Conservation (phyloP, 2,329 filamentous ascomycete genomes). For the Amesomyces nigricolor region DNA sequence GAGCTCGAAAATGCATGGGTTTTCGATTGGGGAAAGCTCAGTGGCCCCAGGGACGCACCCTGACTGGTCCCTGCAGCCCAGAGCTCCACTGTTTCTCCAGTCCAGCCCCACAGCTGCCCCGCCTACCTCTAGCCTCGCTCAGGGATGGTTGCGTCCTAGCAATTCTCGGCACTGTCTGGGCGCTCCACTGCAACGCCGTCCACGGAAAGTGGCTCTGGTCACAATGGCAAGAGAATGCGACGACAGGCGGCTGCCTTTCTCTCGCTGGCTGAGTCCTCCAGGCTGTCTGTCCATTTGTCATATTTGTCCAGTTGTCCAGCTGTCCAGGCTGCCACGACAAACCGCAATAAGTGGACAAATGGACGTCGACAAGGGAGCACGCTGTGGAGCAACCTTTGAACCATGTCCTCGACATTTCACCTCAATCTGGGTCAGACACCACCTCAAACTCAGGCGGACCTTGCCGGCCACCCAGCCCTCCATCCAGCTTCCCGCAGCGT, state of each 20-base stretch:
- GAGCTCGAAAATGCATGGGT: slow-evolving; percentile 1
- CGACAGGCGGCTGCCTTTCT: background rate
- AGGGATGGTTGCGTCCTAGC: slow-evolving; percentile 13
- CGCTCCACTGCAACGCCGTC: slow-evolving; percentile 11
- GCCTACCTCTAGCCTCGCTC: background rate
- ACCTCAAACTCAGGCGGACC: no score
- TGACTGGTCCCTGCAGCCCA: background rate
- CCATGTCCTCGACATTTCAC: no score
- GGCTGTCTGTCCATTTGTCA: no score
- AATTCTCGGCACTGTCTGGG: slow-evolving; percentile 6
- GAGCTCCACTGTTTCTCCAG: background rate
- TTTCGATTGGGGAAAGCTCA: slow-evolving; percentile 15
- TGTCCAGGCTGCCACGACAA: no score
- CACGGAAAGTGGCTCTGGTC: slow-evolving; percentile 20
- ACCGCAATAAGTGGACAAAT: no score
- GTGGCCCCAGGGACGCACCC: background rate
- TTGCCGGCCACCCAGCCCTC: no score
- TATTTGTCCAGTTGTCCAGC: no score
- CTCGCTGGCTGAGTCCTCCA: no score
- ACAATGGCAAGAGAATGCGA: slow-evolving; percentile 8
- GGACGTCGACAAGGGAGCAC: no score
- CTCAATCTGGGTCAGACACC: no score
- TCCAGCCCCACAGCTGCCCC: background rate
- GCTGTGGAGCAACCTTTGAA: no score
- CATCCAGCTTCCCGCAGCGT: no score